Evolutionary conservation across 352 stramenopile genomes (phyloP).

Genomic region (Phytophthora cajani): DNA sequence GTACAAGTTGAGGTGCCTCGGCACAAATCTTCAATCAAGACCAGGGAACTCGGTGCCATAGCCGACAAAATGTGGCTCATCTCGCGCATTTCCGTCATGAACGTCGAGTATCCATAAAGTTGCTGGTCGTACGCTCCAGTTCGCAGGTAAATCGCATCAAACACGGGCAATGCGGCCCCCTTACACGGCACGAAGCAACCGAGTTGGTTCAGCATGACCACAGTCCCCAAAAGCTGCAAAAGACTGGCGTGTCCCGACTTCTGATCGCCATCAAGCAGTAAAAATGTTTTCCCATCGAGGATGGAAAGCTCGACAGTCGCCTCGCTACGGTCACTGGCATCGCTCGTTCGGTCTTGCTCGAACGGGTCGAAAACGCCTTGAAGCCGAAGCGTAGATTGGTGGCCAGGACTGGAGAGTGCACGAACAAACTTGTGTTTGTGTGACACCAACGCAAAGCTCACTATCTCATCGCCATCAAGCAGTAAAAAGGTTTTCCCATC

Average conservation of each 20-base stretch:
- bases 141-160: slow-evolving; percentile 52
- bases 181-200: slow-evolving; percentile 67
- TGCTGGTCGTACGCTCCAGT: slow-evolving; percentile 54
- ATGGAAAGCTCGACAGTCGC: slow-evolving; percentile 13
- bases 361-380: slow-evolving; percentile 37
- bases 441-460: slow-evolving; percentile 47
- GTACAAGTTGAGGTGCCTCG: slow-evolving; percentile 49
- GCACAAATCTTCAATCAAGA: slow-evolving; percentile 65
- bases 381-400: not conserved
- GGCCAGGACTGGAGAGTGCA: not conserved
- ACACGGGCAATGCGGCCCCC: slow-evolving; percentile 44
- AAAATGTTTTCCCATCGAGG: slow-evolving; percentile 27
- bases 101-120: slow-evolving; percentile 56
- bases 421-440: slow-evolving; percentile 38
- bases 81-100: slow-evolving; percentile 66
- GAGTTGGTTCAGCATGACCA: slow-evolving; percentile 60
- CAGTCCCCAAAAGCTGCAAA: slow-evolving; percentile 36
- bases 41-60: slow-evolving; percentile 42
- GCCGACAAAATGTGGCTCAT: slow-evolving; percentile 44
- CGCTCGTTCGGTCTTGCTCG: not conserved
- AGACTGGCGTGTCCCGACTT: slow-evolving; percentile 3
- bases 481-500: slow-evolving; percentile 38
- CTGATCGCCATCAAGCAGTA: slow-evolving; percentile 31
- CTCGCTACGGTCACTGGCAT: not conserved
- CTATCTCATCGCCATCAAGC: slow-evolving; percentile 29